phyloP scores from a whole-genome alignment of 2,329 filamentous ascomycete species.

The Neofusicoccum parvum region DNA sequence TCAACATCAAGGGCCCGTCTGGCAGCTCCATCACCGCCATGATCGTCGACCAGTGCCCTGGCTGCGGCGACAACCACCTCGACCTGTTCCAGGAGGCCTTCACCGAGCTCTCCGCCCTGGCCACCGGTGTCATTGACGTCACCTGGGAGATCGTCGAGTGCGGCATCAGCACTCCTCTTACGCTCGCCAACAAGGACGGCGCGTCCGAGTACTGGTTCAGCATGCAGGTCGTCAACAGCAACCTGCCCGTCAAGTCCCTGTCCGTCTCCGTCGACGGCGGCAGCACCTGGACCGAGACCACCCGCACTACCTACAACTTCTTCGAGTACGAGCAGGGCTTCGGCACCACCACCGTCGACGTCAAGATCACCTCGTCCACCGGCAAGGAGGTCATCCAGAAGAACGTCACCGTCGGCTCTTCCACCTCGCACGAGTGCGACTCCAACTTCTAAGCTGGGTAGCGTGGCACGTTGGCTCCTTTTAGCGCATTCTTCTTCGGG shows the following conservation, averaged over 20 bases:
- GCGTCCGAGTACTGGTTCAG: constrained; percentile 58
- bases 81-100: constrained; percentile 60
- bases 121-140: constrained; percentile 53
- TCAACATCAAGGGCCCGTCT: constrained; percentile 59
- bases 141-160: constrained; percentile 55
- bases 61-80: constrained; percentile 56
- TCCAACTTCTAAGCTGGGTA: constrained; percentile 34
- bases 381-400: constrained; percentile 57
- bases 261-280: constrained; percentile 65
- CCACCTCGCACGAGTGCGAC: constrained; percentile 30
- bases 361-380: constrained; percentile 57
- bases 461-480: not conserved
- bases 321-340: constrained; percentile 63
- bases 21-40: constrained; percentile 65
- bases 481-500: not conserved
- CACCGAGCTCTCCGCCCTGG: constrained; percentile 46
- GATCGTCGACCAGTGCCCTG: constrained; percentile 63
- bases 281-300: constrained; percentile 59
- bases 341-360: constrained; percentile 55
- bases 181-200: constrained; percentile 57
- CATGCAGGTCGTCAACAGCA: constrained; percentile 67
- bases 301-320: constrained; percentile 57
- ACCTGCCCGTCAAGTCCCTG: constrained; percentile 57
- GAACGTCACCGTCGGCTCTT: constrained; percentile 48
- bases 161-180: constrained; percentile 53